Base-by-base conservation (phyloP, 768 basidiomycete genomes). In the Lactarius trivialis region DNA sequence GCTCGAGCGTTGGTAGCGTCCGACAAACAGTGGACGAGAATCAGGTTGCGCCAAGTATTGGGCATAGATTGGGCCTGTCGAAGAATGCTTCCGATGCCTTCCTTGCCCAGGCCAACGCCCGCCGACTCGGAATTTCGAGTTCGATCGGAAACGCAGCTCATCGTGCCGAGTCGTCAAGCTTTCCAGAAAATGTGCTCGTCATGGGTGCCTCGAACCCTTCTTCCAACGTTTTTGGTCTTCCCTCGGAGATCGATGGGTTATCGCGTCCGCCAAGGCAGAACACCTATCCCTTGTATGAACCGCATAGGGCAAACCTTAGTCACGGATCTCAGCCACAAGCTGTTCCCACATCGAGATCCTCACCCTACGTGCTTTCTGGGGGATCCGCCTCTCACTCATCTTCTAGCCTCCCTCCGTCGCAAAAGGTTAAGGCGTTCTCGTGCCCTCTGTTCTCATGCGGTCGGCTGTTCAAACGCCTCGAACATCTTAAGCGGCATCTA, bases 391-490 rank as follows among this genome's bases (percentile, higher is more conserved):
- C 61, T 51, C 50, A 66, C 50, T 50, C 65, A 17, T 50, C 65
- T n/a, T 67, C 66, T 45, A 58, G 30, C 64, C 58, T 59, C 53
- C 59, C 60, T 24, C 59, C 52, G 45, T 45, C 66, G 43, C 70
- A 68, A 55, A 70, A 67, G n/a, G 63, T 64, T 59, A 86, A 86
- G 70, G 85, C 84, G 4, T 94, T 85, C 70, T 81, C 86, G 54
- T 96, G 93, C 73, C 91, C 91, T 21, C 79, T 93, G 2, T 86
- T 83, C 72, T 89, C 89, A 15, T 97, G 93, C 70, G 85, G 89
- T 3, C 78, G 89, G 65, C 76, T 88, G 67, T 96, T 95, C 83
- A 94, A 93, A 79, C 84, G 93, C 12, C 86, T 89, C 82, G 93
- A 96, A 70, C 93, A 96, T 71, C 81, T 95, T 67, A 90, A 91